Evolutionary conservation across 768 basidiomycete genomes (phyloP), one percentile per base, ranked within the genome.

Genomic region (Megacollybia marginata): DNA sequence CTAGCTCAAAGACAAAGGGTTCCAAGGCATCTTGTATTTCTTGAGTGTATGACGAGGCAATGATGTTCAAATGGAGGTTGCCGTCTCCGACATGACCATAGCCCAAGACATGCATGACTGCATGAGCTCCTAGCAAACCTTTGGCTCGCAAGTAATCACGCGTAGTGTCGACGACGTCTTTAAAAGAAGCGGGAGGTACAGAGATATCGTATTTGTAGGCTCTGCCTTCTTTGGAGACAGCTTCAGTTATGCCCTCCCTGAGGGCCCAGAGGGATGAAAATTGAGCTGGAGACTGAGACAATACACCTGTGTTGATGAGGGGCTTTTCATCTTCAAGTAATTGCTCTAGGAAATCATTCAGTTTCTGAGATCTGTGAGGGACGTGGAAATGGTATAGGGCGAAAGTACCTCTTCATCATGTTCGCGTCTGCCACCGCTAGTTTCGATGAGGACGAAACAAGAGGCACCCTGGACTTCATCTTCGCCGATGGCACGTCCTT

Each of bases 51-150:
- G 80, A 72, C 35, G 83, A 76, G 0, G 94, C 93, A 16, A 91
- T 78, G 40, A 92, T 78, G 63, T 99, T 99, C 61, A 99, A 66
- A 62, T 99, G 96, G 47, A 99, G 65, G 62, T 99, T 98, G 15
- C 94, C 93, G 67, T 99, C 96, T 19, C 96, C 96, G 48, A 98
- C 84, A 65, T 99, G 96, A 11, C 96, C 96, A 58, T 91, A 99
- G 10, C 96, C 96, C 51, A 95, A 68, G 12, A 94, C 89, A 59
- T 84, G 79, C 63, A 85, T 86, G 36, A 98, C 87, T 23, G 80
- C 84, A 42, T 80, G 73, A 15, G 86, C 82, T 12, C 75, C 77
- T 38, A 91, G 70, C 9, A 90, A 74, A 4, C 83, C 87, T 56
- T 83, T 82, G 18, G 79, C 76, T 33, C 72, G 65, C 34, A 98